Percentiles rank a stretch among this genome's conserved stretches.
Conservation (phyloP, 2,329 filamentous ascomycete genomes). For the Orbilia blumenaviensis region DNA sequence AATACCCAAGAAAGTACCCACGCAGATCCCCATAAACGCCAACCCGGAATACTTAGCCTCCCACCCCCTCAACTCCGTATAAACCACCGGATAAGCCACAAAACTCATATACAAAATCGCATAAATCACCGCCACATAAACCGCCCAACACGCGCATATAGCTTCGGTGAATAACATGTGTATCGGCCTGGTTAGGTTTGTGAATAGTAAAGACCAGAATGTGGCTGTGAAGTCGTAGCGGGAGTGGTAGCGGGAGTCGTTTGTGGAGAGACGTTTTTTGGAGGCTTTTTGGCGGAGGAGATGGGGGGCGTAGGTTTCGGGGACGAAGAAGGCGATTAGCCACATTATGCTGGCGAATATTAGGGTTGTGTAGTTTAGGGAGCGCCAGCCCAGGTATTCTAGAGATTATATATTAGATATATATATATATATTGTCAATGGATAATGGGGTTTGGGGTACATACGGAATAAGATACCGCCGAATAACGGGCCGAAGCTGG, state of each 20-base stretch:
- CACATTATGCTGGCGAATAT: constrained; percentile 74
- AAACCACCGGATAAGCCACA: constrained; percentile 70
- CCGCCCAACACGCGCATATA: constrained; percentile 77
- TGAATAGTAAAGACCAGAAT: constrained; percentile 73
- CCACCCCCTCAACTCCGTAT: constrained; percentile 74
- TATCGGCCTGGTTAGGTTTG: constrained; percentile 81
- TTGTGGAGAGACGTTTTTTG: constrained; percentile 72
- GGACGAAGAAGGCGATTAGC: constrained; percentile 68
- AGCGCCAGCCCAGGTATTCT: constrained; percentile 83
- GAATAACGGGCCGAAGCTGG: constrained; percentile 71
- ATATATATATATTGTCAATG: neutral
- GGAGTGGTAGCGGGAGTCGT: constrained; percentile 78
- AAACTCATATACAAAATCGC: constrained; percentile 90
- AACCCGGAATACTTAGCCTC: constrained; percentile 76
- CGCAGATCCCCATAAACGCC: constrained; percentile 76
- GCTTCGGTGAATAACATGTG: constrained; percentile 81
- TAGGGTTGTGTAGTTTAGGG: constrained; percentile 82
- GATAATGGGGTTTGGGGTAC: constrained; percentile 58
- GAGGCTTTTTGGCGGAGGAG: constrained; percentile 74
- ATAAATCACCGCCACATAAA: constrained; percentile 79
- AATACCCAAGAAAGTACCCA: constrained; percentile 68
- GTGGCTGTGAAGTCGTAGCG: constrained; percentile 72
- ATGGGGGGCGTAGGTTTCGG: constrained; percentile 79
- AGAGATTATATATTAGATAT: neutral
- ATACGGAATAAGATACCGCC: constrained; percentile 75